phyloP scores from a whole-genome alignment of 495 filamentous ascomycete genomes.

The Thermothielavioides terrestris region DNA sequence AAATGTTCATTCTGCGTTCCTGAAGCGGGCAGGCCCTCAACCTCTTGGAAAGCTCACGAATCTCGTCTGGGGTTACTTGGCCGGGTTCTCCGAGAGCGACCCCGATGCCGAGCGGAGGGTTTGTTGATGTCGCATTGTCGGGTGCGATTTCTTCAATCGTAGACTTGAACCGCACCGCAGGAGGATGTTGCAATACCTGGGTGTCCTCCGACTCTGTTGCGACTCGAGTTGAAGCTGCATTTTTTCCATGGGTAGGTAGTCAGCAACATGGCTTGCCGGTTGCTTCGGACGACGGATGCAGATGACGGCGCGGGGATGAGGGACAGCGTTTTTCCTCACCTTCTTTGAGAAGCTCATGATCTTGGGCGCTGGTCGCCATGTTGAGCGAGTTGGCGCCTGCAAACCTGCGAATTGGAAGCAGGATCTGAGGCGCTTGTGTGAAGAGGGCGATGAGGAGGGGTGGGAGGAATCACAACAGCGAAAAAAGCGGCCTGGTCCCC shows the following conservation, averaged over 20 bases:
- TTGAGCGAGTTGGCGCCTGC: background rate
- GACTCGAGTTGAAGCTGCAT: background rate
- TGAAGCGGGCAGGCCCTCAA: conserved; percentile 69
- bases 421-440: conserved; percentile 3
- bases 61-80: conserved; percentile 48
- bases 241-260: background rate
- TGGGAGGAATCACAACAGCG: conserved; percentile 1
- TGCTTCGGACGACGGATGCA: conserved; percentile 2
- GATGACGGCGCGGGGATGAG: conserved; percentile 7
- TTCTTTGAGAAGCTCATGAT: conserved; percentile 10
- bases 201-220: conserved; percentile 10
- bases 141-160: conserved; percentile 67
- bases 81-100: conserved; percentile 23
- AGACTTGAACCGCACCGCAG: conserved; percentile 73
- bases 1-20: conserved; percentile 72
- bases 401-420: background rate
- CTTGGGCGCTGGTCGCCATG: conserved; percentile 15
- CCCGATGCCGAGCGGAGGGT: conserved; percentile 16
- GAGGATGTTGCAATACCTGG: conserved; percentile 16
- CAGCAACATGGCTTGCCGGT: conserved; percentile 6
- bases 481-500: conserved; percentile 2
- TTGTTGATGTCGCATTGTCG: conserved; percentile 21
- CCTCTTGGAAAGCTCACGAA: conserved; percentile 62
- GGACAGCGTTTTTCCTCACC: conserved; percentile 15
- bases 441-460: conserved; percentile 2